These are phyloP conservation scores for Asterochloris sp. DNA, from an alignment of 139 green algal species.

Conservation along the genomic window DNA sequence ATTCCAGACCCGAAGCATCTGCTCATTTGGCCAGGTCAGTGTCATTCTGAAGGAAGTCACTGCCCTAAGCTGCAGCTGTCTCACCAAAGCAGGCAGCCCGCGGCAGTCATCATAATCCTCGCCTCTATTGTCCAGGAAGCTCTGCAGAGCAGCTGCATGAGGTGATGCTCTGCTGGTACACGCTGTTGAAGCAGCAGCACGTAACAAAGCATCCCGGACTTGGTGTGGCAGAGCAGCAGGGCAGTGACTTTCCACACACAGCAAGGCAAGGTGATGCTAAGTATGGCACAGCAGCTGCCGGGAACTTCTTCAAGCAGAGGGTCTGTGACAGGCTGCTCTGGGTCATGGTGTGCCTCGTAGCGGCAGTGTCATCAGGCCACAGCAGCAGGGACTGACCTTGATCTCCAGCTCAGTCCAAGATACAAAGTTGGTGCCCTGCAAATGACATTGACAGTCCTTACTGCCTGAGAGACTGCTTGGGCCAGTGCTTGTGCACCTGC, in stretches of 20 bases:
- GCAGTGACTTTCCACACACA: not conserved
- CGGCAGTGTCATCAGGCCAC: no score
- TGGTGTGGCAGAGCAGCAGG: no score
- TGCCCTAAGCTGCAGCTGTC: not conserved
- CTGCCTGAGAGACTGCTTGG: not conserved
- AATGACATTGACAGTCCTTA: not conserved
- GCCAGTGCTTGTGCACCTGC: no score
- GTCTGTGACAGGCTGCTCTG: no score
- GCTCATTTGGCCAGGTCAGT: no score
- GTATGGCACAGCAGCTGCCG: not conserved
- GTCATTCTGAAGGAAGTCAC: no score
- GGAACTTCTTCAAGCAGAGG: not conserved
- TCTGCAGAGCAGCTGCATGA: slow-evolving; percentile 9
- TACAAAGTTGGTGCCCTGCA: slow-evolving; percentile 51
- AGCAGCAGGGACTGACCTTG: slow-evolving; percentile 30
- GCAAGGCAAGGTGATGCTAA: not conserved
- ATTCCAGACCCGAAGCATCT: no score
- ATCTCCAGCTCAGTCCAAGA: slow-evolving; percentile 58
- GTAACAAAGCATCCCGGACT: no score
- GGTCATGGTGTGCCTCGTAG: no score
- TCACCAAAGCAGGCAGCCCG: slow-evolving; percentile 46
- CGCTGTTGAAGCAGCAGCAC: not conserved
- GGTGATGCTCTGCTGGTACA: no score
- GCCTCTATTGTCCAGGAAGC: slow-evolving; percentile 70
- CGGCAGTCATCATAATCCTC: slow-evolving; percentile 73